A percentile compares a stretch with the other conserved stretches of the same genome.
phyloP scores from a whole-genome alignment of 176 grass and related monocot species.

The Pontederia crassipes region DNA sequence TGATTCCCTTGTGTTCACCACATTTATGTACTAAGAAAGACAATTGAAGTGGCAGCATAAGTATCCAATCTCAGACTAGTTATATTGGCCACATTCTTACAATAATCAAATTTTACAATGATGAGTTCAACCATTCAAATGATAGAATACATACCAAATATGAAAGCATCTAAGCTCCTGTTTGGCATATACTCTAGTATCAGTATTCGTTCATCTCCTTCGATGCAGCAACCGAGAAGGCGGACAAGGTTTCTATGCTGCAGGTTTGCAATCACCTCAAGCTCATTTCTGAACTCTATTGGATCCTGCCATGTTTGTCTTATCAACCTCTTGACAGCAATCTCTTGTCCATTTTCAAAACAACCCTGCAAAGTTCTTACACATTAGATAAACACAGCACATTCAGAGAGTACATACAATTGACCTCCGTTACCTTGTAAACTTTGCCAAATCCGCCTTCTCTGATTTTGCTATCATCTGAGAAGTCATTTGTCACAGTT shows the following conservation, averaged over 20 bases:
- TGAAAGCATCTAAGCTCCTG: constrained; percentile 37
- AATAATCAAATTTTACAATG: too few species aligned
- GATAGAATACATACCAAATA: constrained; percentile 30
- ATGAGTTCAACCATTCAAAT: too few species aligned
- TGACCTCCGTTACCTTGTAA: constrained; percentile 26
- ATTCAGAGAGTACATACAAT: background rate
- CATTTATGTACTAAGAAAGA: too few species aligned
- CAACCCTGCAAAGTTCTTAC: constrained; percentile 18
- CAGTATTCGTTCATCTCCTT: constrained; percentile 37
- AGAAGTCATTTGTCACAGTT: constrained; percentile 20
- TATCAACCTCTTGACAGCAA: constrained; percentile 51
- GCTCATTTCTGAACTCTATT: constrained; percentile 46
- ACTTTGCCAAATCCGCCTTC: constrained; percentile 50
- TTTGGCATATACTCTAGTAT: constrained; percentile 57
- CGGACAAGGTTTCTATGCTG: constrained; percentile 16
- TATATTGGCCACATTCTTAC: too few species aligned
- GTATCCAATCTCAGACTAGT: too few species aligned
- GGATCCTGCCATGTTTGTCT: constrained; percentile 26
- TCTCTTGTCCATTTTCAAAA: constrained; percentile 37
- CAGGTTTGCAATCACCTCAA: constrained; percentile 34
- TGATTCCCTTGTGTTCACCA: too few species aligned
- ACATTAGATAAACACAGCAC: background rate
- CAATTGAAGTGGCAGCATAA: too few species aligned
- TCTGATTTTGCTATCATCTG: constrained; percentile 22
- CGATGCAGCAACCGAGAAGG: constrained; percentile 2